Conservation (phyloP, 169 alveolate genomes). For the Plasmodium malariae region DNA sequence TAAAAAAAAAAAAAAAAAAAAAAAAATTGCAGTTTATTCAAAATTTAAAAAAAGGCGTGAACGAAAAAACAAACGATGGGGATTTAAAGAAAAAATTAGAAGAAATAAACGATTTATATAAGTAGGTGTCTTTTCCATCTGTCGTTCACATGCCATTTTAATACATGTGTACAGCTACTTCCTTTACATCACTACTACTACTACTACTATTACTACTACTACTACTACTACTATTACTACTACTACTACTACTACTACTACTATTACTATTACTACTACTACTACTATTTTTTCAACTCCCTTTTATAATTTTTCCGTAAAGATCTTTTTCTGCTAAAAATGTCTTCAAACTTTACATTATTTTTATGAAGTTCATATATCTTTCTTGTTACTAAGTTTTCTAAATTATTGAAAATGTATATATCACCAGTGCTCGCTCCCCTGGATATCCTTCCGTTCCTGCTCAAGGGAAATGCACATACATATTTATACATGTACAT, state of each 20-base stretch:
- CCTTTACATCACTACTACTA: no score
- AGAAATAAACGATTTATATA: conserved; percentile 61
- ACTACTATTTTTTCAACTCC: conserved; percentile 26
- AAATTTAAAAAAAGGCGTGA: conserved; percentile 57
- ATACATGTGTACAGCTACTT: no score
- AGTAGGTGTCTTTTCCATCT: conserved; percentile 1
- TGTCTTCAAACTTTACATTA: conserved; percentile 65
- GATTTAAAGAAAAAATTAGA: conserved; percentile 54
- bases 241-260: neutral
- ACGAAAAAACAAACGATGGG: conserved; percentile 48
- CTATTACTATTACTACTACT: neutral
- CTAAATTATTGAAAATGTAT: conserved; percentile 48
- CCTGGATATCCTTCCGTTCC: conserved; percentile 68
- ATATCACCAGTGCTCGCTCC: conserved; percentile 70
- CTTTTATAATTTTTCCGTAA: conserved; percentile 71
- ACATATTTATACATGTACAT: neutral
- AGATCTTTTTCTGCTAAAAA: conserved; percentile 68
- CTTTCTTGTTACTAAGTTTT: conserved; percentile 45
- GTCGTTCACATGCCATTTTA: no score
- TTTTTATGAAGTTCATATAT: conserved; percentile 68
- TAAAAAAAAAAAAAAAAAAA: no score
- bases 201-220: no score
- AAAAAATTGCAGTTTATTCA: conserved; percentile 57
- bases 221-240: no score
- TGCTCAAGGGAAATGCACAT: conserved; percentile 5